A percentile compares a stretch with the other conserved stretches of the same genome.
Conservation (phyloP, 2,329 filamentous ascomycete genomes). For the Zasmidium angulare region DNA sequence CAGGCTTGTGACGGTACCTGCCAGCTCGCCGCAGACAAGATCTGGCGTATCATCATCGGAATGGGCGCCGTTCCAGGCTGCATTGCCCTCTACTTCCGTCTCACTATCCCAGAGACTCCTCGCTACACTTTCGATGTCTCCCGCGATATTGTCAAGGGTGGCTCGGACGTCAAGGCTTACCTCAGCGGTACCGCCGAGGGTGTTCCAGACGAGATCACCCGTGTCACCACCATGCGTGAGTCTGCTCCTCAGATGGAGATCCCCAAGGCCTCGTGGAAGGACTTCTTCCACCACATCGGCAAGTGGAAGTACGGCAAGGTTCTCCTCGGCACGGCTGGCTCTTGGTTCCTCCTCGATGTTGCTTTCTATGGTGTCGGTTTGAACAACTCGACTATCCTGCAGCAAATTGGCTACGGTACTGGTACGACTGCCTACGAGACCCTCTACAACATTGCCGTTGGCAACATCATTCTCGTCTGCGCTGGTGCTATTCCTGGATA, state of each 20-base stretch:
- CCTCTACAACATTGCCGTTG: slow-evolving; percentile 72
- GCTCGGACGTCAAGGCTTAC: slow-evolving; percentile 73
- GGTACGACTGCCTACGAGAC: slow-evolving; percentile 65
- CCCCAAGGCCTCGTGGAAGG: slow-evolving; percentile 68
- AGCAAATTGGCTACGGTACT: slow-evolving; percentile 68
- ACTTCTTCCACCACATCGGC: slow-evolving; percentile 70
- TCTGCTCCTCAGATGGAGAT: slow-evolving; percentile 58
- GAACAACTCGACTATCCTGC: slow-evolving; percentile 72
- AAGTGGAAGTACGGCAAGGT: slow-evolving; percentile 71
- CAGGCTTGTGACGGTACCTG: slow-evolving; percentile 64
- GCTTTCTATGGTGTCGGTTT: slow-evolving; percentile 61
- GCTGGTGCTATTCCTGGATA: slow-evolving; percentile 80
- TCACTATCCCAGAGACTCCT: slow-evolving; percentile 78
- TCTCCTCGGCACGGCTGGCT: slow-evolving; percentile 75
- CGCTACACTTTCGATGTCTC: slow-evolving; percentile 84
- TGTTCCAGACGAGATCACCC: slow-evolving; percentile 64
- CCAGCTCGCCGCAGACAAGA: slow-evolving; percentile 74
- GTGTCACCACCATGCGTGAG: slow-evolving; percentile 58
- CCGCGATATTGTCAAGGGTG: slow-evolving; percentile 71
- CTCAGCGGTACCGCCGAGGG: slow-evolving; percentile 64
- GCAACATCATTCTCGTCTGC: slow-evolving; percentile 75
- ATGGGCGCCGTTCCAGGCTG: slow-evolving; percentile 78
- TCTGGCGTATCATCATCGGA: slow-evolving; percentile 80
- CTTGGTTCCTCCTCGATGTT: slow-evolving; percentile 79
- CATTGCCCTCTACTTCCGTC: slow-evolving; percentile 79